Evolutionary conservation across 2,329 filamentous ascomycete genomes (phyloP).

Genomic region (Dactylellina leptospora): DNA sequence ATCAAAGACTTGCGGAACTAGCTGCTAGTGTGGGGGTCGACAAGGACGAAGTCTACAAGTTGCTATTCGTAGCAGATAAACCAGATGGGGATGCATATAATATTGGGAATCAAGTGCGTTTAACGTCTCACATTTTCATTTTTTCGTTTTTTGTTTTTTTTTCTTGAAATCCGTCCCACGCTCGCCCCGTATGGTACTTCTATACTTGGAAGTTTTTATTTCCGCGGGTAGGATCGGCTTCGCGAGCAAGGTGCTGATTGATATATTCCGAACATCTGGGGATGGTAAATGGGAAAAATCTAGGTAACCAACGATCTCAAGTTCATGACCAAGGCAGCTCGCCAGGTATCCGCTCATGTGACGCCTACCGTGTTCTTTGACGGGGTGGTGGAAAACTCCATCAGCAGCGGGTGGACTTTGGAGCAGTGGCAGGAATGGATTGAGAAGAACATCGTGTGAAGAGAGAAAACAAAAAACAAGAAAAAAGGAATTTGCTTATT

Average conservation of each 20-base stretch:
- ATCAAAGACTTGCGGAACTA: conserved; percentile 79
- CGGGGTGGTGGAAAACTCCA: conserved; percentile 79
- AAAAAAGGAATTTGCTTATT: conserved; percentile 14
- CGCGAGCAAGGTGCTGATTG: conserved; percentile 12
- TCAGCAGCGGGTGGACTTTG: conserved; percentile 79
- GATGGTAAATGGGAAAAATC: background rate
- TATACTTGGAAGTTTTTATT: conserved; percentile 20
- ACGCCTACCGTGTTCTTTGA: conserved; percentile 90
- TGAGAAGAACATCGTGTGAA: conserved; percentile 69
- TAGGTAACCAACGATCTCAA: conserved; percentile 84
- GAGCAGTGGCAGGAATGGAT: conserved; percentile 90
- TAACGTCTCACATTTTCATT: too few species aligned
- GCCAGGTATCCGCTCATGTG: conserved; percentile 84
- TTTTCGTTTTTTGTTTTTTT: conserved; percentile 13
- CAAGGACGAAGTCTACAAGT: conserved; percentile 72
- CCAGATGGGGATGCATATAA: conserved; percentile 75
- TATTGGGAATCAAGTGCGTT: conserved; percentile 70
- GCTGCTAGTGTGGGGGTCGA: conserved; percentile 74
- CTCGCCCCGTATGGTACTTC: conserved; percentile 3
- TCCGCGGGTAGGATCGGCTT: conserved; percentile 27
- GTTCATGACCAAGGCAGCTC: conserved; percentile 78
- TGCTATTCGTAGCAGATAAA: conserved; percentile 75
- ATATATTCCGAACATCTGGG: conserved; percentile 15
- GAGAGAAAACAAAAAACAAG: too few species aligned
- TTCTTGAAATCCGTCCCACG: background rate